Evolutionary conservation across 1,139 yeast species (phyloP), one percentile per base, ranked within the genome.

Genomic region (Hemisphaericaspora xylofermentans): DNA sequence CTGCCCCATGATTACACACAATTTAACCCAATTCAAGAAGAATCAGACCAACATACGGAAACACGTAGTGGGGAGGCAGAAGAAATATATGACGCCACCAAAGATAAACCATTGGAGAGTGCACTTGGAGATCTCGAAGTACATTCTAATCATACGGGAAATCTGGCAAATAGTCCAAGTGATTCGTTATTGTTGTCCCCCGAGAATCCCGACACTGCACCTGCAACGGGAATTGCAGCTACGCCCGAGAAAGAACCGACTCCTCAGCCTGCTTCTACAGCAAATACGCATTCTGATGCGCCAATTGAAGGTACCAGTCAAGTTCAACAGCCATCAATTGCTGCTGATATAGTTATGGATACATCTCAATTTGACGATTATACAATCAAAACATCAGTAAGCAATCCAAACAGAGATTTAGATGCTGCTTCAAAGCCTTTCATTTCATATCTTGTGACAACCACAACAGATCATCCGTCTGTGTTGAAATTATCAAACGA

Each of bases 381-480:
- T 45, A 32, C 42, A 19, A 66, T 78, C 21, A 56, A 60, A n/a
- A 60, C 77, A 13, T 55, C 64, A 3, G 94, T 88, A 3, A 66
- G 80, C 4, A 78, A 78, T 33, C 97, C 98, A 1, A 82, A 82
- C 51, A 83, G 88, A 55, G 95, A 88, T 49, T 53, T 70, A 49
- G 82, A 80, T 50, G 88, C 87, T 38, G 85, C 88, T 2, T 87
- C 87, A 48, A 85, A 84, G 50, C 84, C 94, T 4, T 91, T 72
- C 61, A 88, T 89, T 8, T 80, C 95, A 4, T 93, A 88, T 57
- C 75, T 87, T 39, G 73, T 93, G 26, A 78, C 86, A 13, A 84
- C 96, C n/a, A 63, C 68, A 0, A 67, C 80, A 12, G 61, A 73
- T 50, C 71, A 74, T 46, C 76, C 79, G 0, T 64, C 67, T 8